Percentiles rank a stretch among this genome's conserved stretches.
These are phyloP conservation scores for Candida pini DNA, from an alignment of 805 yeast species.

Conservation along the genomic window DNA sequence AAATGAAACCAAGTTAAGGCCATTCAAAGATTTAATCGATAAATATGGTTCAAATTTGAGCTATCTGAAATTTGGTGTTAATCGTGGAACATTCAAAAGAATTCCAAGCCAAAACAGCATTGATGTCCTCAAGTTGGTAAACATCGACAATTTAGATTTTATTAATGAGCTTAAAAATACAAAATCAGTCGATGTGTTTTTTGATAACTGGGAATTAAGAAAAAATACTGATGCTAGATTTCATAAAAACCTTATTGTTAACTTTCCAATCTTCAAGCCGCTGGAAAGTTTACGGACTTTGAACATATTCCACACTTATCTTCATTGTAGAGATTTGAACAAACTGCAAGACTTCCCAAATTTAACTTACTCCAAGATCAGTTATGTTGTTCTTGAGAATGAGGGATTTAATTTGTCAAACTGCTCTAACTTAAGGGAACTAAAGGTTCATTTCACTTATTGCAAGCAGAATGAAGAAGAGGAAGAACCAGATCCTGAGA, in stretches of 20 bases:
- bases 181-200: constrained; percentile 24
- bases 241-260: constrained; percentile 19
- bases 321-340: constrained; percentile 22
- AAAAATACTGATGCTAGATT: constrained; percentile 22
- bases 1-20: constrained; percentile 24
- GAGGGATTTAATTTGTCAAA: constrained; percentile 25
- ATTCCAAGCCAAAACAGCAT: constrained; percentile 21
- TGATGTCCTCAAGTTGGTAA: constrained; percentile 23
- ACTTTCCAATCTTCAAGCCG: constrained; percentile 14
- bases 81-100: constrained; percentile 23
- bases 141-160: constrained; percentile 25
- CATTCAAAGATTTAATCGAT: constrained; percentile 26
- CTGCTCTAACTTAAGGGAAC: constrained; percentile 22
- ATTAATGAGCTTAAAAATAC: constrained; percentile 18
- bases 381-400: constrained; percentile 24
- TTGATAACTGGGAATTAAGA: constrained; percentile 28
- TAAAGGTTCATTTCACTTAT: constrained; percentile 27
- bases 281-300: constrained; percentile 18
- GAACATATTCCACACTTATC: constrained; percentile 26
- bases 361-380: constrained; percentile 24
- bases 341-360: constrained; percentile 24
- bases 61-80: constrained; percentile 28
- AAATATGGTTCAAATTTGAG: constrained; percentile 14
- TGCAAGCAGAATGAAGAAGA: constrained; percentile 13
- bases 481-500: constrained; percentile 6